Base-by-base conservation (phyloP, 2,329 filamentous ascomycete genomes). In the Stenocarpella maydis region DNA sequence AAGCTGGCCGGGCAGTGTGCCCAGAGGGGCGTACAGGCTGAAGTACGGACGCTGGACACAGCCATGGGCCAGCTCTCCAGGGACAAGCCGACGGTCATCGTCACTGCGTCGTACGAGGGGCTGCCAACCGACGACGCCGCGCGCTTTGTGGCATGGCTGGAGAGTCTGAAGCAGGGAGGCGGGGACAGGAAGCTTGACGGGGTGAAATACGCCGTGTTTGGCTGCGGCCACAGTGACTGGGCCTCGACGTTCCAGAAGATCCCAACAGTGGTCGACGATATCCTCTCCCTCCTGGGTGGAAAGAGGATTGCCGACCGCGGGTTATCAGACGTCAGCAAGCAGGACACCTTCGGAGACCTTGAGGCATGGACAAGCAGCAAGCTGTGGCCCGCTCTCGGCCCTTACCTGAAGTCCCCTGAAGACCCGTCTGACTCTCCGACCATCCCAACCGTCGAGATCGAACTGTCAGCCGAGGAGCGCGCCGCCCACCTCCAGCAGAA, bases 21-120 rank as follows among this genome's bases (percentile, higher is more conserved):
- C 81, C 3, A 77, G 77, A 3, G 87, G 88, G 73, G 91, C 91
- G 0, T 93, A 89, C 86, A 87, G 4, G 76, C 79, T 2, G 82
- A 81, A 4, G 80, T 91, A 1, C 83, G 85, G 34, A 83, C 84
- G 1, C 79, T 94, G 26, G 90, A 94, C 74, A 82, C 84, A 0
- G 90, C 88, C 0, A 86, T 86, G 17, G 85, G 88, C 54, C 84
- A 86, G 2, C 76, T 94, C 0, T 86, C 90, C 0, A 87, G 82
- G 64, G 82, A 86, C n/a, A 83, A 86, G 15, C 90, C 91, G 0
- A 84, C 91, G 0, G 81, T 93, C 26, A 84, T 94, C 60, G 83
- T 94, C 67, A 88, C 88, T 0, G 85, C 91, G 1, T 90, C 87
- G 0, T 94, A 93, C 72, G 91, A 94, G 73, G 91, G 91, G 0